Evolutionary conservation across 2,329 filamentous ascomycete species (phyloP).

Genomic region (Diaporthe citriasiana): DNA sequence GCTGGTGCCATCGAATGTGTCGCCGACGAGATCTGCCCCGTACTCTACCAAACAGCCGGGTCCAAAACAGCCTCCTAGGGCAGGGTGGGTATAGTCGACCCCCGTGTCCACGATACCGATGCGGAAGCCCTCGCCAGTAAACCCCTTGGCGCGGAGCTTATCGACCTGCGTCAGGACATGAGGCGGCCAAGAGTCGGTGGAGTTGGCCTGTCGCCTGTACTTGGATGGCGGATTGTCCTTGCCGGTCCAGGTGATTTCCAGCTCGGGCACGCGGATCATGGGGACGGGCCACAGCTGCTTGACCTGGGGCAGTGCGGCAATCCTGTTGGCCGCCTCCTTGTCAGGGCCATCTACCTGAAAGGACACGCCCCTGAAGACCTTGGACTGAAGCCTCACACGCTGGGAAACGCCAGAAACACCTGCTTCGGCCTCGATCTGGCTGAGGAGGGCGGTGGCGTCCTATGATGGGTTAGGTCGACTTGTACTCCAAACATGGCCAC

Average conservation of each 20-base stretch:
- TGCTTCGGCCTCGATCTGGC: slow-evolving; percentile 38
- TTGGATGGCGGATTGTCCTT: slow-evolving; percentile 15
- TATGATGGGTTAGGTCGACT: background rate
- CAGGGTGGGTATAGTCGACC: slow-evolving; percentile 65
- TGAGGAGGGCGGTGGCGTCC: slow-evolving; percentile 43
- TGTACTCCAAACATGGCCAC: background rate
- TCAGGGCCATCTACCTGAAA: slow-evolving; percentile 40
- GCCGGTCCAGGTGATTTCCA: slow-evolving; percentile 18
- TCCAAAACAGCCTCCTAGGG: slow-evolving; percentile 67
- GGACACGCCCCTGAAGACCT: slow-evolving; percentile 46
- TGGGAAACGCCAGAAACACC: slow-evolving; percentile 40
- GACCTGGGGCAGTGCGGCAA: slow-evolving; percentile 47
- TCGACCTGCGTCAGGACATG: slow-evolving; percentile 55
- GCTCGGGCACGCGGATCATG: slow-evolving; percentile 40
- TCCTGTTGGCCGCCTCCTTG: slow-evolving; percentile 41
- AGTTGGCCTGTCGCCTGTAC: slow-evolving; percentile 26
- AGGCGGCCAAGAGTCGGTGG: slow-evolving; percentile 42
- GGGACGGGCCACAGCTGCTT: slow-evolving; percentile 52
- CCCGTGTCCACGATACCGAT: slow-evolving; percentile 58
- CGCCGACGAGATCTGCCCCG: slow-evolving; percentile 63
- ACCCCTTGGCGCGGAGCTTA: slow-evolving; percentile 57
- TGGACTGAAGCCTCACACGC: slow-evolving; percentile 44
- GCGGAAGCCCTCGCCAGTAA: slow-evolving; percentile 60
- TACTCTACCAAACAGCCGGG: slow-evolving; percentile 61
- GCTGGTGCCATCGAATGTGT: slow-evolving; percentile 47